phyloP scores from a whole-genome alignment of 2,329 filamentous ascomycete species.

The Diaporthe citrichinensis region DNA sequence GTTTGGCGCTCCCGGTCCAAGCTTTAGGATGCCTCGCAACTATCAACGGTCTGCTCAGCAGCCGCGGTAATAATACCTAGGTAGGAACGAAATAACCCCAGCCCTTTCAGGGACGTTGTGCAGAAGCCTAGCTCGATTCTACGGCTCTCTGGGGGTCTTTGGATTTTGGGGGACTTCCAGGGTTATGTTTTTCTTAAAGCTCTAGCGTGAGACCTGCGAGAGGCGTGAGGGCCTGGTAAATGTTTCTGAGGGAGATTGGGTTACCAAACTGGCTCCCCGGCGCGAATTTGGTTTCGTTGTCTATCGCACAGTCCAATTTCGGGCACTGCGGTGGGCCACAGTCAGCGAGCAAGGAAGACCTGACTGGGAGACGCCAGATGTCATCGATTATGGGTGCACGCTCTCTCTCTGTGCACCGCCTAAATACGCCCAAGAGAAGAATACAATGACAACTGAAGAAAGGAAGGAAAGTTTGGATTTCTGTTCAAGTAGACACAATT shows the following conservation, averaged over 20 bases:
- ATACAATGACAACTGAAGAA: background rate
- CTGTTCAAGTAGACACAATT: too few relatives aligned
- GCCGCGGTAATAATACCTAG: too few relatives aligned
- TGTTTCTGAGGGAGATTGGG: background rate
- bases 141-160: background rate
- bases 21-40: background rate
- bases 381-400: background rate
- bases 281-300: background rate
- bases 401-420: background rate
- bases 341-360: background rate
- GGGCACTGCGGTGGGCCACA: background rate
- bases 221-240: background rate
- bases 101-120: background rate
- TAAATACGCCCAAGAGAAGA: background rate
- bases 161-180: background rate
- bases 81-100: too few relatives aligned
- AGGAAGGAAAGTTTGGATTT: too few relatives aligned
- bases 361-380: background rate
- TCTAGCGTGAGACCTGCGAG: background rate
- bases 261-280: background rate
- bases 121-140: background rate
- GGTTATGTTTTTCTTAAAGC: background rate
- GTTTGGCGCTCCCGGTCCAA: background rate
- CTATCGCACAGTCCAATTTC: background rate
- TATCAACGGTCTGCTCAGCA: background rate